A percentile compares a stretch with the other conserved stretches of the same genome.
Evolutionary conservation across 2,329 filamentous ascomycete genomes (phyloP).

Genomic region (Epicoccum nigrum): DNA sequence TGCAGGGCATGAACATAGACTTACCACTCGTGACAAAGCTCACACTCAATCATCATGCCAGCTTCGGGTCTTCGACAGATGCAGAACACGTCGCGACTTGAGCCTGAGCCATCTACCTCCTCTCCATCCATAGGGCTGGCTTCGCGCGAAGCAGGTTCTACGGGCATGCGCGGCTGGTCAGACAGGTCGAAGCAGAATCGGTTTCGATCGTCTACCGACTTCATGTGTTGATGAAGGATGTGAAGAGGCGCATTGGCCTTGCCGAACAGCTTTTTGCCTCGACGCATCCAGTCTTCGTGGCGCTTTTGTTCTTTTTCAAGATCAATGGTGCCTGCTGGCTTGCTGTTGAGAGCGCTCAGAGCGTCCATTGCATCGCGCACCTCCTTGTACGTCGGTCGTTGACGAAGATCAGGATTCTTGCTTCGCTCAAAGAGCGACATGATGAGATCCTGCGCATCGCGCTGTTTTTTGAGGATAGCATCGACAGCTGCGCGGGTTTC

Average conservation of each 20-base stretch:
- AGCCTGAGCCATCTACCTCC: constrained; percentile 53
- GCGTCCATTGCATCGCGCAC: constrained; percentile 89
- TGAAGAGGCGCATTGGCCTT: constrained; percentile 97
- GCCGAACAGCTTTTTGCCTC: constrained; percentile 95
- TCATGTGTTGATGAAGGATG: constrained; percentile 93
- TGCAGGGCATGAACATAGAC: constrained; percentile 37
- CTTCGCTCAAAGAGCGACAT: constrained; percentile 79
- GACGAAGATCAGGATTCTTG: constrained; percentile 73
- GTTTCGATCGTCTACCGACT: constrained; percentile 89
- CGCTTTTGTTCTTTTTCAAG: constrained; percentile 92
- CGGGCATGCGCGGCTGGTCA: constrained; percentile 86
- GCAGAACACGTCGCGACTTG: constrained; percentile 84
- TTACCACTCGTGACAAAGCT: constrained; percentile 96
- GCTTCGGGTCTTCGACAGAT: constrained; percentile 93
- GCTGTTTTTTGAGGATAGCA: constrained; percentile 91
- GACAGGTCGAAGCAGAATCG: constrained; percentile 87
- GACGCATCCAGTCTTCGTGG: constrained; percentile 99
- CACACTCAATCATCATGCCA: constrained; percentile 99
- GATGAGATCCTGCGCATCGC: constrained; percentile 90
- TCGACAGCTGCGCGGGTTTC: constrained; percentile 85
- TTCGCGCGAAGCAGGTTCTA: constrained; percentile 89
- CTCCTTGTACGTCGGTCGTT: constrained; percentile 85
- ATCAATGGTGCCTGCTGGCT: constrained; percentile 87
- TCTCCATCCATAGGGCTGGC: constrained; percentile 64
- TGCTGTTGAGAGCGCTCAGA: constrained; percentile 87